phyloP scores from a whole-genome alignment of 495 filamentous ascomycete genomes.

The Staphylotrichum tortipilum region DNA sequence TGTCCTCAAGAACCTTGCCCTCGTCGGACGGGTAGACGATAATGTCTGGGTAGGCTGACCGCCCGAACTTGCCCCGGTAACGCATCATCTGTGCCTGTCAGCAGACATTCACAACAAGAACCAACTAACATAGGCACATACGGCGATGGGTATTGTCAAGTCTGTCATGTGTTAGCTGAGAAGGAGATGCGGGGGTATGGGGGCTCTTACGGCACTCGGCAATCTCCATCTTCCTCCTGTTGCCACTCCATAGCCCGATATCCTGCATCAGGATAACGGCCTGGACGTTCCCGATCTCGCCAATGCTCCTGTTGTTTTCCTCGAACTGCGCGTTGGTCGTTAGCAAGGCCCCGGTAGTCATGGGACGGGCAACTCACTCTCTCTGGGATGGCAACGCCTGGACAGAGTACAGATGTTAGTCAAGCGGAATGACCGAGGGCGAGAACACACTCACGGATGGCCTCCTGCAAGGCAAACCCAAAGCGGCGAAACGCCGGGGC shows the following conservation, averaged over 20 bases:
- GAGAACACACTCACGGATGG: constrained; percentile 33
- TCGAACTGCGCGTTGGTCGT: constrained; percentile 35
- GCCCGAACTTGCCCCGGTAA: constrained; percentile 33
- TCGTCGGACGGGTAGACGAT: constrained; percentile 36
- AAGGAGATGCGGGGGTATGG: background rate
- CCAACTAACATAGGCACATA: constrained; percentile 2
- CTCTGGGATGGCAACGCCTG: constrained; percentile 34
- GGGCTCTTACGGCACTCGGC: constrained; percentile 43
- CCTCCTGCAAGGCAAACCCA: constrained; percentile 55
- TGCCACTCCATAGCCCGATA: constrained; percentile 59
- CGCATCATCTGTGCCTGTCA: constrained; percentile 35
- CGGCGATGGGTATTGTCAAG: constrained; percentile 20
- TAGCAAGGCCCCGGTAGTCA: background rate
- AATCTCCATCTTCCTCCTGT: constrained; percentile 59
- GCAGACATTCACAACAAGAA: background rate
- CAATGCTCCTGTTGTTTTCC: constrained; percentile 47
- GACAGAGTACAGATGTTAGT: background rate
- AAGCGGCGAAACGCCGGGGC: constrained; percentile 51
- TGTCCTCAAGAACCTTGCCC: constrained; percentile 40
- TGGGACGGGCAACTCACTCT: constrained; percentile 17
- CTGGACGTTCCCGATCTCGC: constrained; percentile 48
- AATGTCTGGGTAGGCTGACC: constrained; percentile 40
- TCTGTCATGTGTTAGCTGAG: constrained; percentile 9
- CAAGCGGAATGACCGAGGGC: background rate
- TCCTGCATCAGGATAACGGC: constrained; percentile 47